These are phyloP conservation scores for Clitopilus passeckerianus DNA, from an alignment of 768 basidiomycete species.

Conservation along the genomic window DNA sequence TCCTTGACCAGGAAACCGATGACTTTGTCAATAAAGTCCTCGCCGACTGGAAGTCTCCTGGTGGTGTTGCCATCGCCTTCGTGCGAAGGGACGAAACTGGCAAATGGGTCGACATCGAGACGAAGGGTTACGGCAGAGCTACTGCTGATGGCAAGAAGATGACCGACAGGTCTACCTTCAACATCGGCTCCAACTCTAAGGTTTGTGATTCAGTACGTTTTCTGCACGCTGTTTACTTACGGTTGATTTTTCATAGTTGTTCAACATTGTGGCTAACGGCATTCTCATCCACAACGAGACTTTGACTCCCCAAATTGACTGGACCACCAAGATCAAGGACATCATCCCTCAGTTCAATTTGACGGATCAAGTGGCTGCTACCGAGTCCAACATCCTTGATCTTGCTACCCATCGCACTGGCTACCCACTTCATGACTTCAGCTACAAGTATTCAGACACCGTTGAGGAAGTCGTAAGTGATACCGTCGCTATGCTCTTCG, in stretches of 20 bases:
- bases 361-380: slow-evolving; percentile 16
- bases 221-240: neutral
- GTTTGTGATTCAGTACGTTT: neutral
- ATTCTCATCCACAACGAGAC: slow-evolving; percentile 20
- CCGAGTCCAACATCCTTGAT: slow-evolving; percentile 16
- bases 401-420: slow-evolving; percentile 23
- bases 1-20: slow-evolving; percentile 7
- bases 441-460: slow-evolving; percentile 4
- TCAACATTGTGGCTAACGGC: slow-evolving; percentile 16
- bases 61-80: slow-evolving; percentile 9
- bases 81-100: slow-evolving; percentile 6
- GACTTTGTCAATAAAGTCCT: slow-evolving; percentile 7
- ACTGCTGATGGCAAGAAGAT: neutral
- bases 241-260: slow-evolving; percentile 13
- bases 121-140: slow-evolving; percentile 11
- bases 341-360: slow-evolving; percentile 19
- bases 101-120: slow-evolving; percentile 8
- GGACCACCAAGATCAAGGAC: slow-evolving; percentile 16
- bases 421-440: slow-evolving; percentile 16
- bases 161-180: neutral
- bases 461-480: slow-evolving; percentile 3
- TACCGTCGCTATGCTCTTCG: neutral
- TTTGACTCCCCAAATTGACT: slow-evolving; percentile 14
- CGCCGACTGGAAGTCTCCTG: slow-evolving; percentile 7
- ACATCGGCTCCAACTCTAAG: slow-evolving; percentile 15